Conservation (phyloP, 768 basidiomycete species). For the Myochromella boudieri region DNA sequence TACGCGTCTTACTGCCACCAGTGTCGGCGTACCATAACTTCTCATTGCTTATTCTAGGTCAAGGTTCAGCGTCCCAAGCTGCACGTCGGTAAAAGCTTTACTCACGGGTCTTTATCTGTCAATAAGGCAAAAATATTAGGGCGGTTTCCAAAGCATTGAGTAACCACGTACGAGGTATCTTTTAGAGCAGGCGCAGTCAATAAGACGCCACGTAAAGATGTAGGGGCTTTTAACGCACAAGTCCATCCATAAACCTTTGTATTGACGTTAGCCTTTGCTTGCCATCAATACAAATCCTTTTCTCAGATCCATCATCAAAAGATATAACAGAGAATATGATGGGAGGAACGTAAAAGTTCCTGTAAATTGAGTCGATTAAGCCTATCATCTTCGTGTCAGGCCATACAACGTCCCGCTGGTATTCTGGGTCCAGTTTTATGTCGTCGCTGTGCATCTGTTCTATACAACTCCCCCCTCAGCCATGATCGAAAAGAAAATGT, state of each 20-base stretch:
- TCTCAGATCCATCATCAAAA: constrained; percentile 62
- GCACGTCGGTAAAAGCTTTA: not conserved
- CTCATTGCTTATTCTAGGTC: constrained; percentile 30
- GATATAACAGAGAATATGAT: constrained; percentile 64
- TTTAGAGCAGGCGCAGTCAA: not conserved
- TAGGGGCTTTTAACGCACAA: constrained; percentile 14
- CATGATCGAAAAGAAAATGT: not conserved
- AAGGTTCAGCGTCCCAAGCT: no score
- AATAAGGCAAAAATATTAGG: not conserved
- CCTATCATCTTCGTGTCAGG: constrained; percentile 71
- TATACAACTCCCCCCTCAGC: constrained; percentile 19
- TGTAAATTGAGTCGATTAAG: constrained; percentile 75
- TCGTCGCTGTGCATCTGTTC: constrained; percentile 66
- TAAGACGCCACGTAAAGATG: not conserved
- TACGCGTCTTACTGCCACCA: not conserved
- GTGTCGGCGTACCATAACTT: constrained; percentile 52
- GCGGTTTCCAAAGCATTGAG: constrained; percentile 29
- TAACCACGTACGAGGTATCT: constrained; percentile 29
- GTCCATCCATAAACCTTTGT: constrained; percentile 19
- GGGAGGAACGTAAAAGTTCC: constrained; percentile 77
- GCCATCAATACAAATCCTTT: constrained; percentile 47
- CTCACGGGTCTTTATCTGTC: constrained; percentile 23
- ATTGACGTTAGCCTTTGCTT: constrained; percentile 67
- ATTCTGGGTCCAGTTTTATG: constrained; percentile 74
- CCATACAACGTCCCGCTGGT: constrained; percentile 85